Conservation (phyloP, 495 filamentous ascomycete species). For the Tirmania nivea region DNA sequence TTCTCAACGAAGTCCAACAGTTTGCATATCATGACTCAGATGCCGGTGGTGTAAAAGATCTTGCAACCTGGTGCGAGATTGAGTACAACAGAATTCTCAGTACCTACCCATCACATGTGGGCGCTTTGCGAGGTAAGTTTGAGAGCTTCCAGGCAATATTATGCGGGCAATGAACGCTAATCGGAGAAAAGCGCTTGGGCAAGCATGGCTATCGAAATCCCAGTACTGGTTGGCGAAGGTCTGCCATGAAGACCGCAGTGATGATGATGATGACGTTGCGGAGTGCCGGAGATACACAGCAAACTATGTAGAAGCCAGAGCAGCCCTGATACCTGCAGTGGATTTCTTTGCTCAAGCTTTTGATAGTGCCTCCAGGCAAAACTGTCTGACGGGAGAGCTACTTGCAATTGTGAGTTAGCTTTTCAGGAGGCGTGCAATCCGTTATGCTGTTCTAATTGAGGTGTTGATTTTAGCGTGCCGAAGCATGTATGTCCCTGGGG, state of each 20-base stretch:
- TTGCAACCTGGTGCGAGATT: conserved; percentile 28
- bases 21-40: conserved; percentile 29
- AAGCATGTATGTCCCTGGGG: conserved; percentile 32
- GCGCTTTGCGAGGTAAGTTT: conserved; percentile 24
- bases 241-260: conserved; percentile 23
- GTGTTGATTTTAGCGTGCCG: conserved; percentile 24
- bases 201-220: conserved; percentile 28
- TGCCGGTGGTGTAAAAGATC: conserved; percentile 24
- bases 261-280: conserved; percentile 18
- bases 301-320: conserved; percentile 30
- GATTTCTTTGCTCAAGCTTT: conserved; percentile 29
- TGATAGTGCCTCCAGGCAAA: conserved; percentile 20
- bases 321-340: conserved; percentile 25
- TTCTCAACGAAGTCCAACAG: conserved; percentile 27
- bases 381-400: conserved; percentile 22
- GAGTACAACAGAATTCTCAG: conserved; percentile 26
- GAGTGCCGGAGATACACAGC: conserved; percentile 22
- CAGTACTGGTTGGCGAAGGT: conserved; percentile 29
- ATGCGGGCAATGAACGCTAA: background rate
- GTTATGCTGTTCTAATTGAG: conserved; percentile 3
- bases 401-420: conserved; percentile 23
- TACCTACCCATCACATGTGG: conserved; percentile 23
- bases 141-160: background rate
- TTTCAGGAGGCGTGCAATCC: background rate
- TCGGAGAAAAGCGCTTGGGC: conserved; percentile 23